These are phyloP conservation scores for Saposhnikovia divaricata DNA, from an alignment of 129 eudicot genomes.

Conservation along the genomic window DNA sequence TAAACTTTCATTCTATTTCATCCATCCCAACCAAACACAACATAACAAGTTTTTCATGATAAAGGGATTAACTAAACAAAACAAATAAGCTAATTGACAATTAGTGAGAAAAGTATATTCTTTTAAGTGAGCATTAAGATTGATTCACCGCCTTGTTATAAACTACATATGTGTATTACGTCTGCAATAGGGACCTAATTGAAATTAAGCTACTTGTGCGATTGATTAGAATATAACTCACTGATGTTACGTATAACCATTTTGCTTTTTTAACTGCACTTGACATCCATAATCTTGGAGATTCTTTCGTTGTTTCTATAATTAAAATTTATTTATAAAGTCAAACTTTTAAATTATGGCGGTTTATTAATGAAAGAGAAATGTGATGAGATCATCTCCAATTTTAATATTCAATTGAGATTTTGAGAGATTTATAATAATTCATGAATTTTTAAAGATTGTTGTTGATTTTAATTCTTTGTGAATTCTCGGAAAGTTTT, in stretches of 20 bases:
- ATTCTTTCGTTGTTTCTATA: neutral
- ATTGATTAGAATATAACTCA: neutral
- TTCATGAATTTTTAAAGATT: too few relatives aligned
- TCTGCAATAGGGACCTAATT: neutral
- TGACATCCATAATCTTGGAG: neutral
- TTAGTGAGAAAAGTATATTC: neutral
- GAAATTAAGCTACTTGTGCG: too few relatives aligned
- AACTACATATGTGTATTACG: too few relatives aligned
- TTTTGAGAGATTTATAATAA: too few relatives aligned
- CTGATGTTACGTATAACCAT: neutral
- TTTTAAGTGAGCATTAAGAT: neutral
- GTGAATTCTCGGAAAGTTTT: too few relatives aligned
- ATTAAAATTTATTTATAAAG: neutral
- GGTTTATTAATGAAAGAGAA: neutral
- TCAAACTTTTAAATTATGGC: neutral
- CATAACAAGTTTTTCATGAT: too few relatives aligned
- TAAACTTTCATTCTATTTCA: too few relatives aligned
- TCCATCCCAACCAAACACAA: too few relatives aligned
- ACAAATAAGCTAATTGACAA: neutral
- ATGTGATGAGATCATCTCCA: too few relatives aligned
- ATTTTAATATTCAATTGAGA: too few relatives aligned
- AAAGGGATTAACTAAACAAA: neutral
- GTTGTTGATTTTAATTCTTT: too few relatives aligned
- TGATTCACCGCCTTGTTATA: neutral
- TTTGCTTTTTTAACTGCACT: neutral